Evolutionary conservation across 2,329 filamentous ascomycete genomes (phyloP).

Genomic region (Gaeumannomyces sp.): DNA sequence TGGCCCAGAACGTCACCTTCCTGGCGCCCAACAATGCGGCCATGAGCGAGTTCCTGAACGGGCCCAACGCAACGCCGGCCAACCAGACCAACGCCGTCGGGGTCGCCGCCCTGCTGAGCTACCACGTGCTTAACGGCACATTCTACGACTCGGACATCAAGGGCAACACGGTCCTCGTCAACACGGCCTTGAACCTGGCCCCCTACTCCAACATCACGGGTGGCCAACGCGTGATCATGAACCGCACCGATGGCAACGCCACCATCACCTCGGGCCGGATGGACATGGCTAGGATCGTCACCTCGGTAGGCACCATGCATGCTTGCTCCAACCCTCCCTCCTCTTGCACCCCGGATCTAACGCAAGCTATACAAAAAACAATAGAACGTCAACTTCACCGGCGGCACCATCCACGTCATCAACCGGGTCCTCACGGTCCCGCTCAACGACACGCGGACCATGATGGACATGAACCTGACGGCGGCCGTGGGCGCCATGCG

Average conservation of each 20-base stretch:
- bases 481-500: slow-evolving; percentile 40
- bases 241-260: slow-evolving; percentile 33
- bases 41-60: slow-evolving; percentile 9
- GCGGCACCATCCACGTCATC: slow-evolving; percentile 49
- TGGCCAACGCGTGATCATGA: slow-evolving; percentile 49
- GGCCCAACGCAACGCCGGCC: slow-evolving; percentile 14
- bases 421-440: slow-evolving; percentile 42
- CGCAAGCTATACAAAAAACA: not conserved
- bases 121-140: slow-evolving; percentile 53
- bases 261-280: slow-evolving; percentile 47
- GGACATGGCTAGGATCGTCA: slow-evolving; percentile 39
- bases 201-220: slow-evolving; percentile 52
- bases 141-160: slow-evolving; percentile 27
- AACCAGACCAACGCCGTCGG: slow-evolving; percentile 18
- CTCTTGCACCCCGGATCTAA: not conserved
- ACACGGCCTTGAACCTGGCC: slow-evolving; percentile 40
- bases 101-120: slow-evolving; percentile 41
- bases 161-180: slow-evolving; percentile 27
- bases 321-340: not conserved
- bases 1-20: slow-evolving; percentile 11
- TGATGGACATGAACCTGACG: slow-evolving; percentile 36
- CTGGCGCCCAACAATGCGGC: slow-evolving; percentile 13
- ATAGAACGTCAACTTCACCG: slow-evolving; percentile 46
- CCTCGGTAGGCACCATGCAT: slow-evolving; percentile 32
- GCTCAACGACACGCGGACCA: slow-evolving; percentile 32